A percentile compares a stretch with the other conserved stretches of the same genome.
Evolutionary conservation across 768 basidiomycete species (phyloP).

Genomic region (Pleurotus giganteus): DNA sequence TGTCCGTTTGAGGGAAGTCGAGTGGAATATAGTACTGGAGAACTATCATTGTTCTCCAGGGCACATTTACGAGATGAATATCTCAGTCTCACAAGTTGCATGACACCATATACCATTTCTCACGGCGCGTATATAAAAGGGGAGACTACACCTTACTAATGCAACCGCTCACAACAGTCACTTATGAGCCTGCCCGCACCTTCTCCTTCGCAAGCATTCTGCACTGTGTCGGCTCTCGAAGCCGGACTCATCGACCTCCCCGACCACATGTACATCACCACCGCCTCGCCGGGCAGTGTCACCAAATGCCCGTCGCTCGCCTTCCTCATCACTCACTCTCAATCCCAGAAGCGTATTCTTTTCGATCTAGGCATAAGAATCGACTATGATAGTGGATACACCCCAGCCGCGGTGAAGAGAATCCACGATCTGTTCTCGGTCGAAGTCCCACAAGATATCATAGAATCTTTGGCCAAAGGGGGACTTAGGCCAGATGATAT

Average conservation of each 20-base stretch:
- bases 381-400: conserved; percentile 39
- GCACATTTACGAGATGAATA: no score
- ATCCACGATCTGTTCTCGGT: conserved; percentile 22
- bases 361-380: conserved; percentile 59
- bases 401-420: conserved; percentile 29
- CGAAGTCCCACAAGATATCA: conserved; percentile 35
- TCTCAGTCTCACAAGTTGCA: no score
- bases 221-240: conserved; percentile 54
- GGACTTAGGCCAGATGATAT: conserved; percentile 42
- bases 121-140: neutral
- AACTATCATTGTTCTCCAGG: no score
- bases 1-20: no score
- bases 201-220: conserved; percentile 42
- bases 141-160: neutral
- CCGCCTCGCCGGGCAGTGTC: conserved; percentile 24
- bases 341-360: conserved; percentile 31
- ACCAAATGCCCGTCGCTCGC: conserved; percentile 42
- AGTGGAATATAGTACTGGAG: no score
- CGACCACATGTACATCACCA: conserved; percentile 35
- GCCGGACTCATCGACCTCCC: conserved; percentile 42
- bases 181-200: conserved; percentile 35
- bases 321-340: conserved; percentile 51
- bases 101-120: no score
- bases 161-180: neutral
- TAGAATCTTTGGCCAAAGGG: conserved; percentile 48